Conservation (phyloP, 228 moss, liverwort and hornwort species). For the Sphagnum magellanicum region DNA sequence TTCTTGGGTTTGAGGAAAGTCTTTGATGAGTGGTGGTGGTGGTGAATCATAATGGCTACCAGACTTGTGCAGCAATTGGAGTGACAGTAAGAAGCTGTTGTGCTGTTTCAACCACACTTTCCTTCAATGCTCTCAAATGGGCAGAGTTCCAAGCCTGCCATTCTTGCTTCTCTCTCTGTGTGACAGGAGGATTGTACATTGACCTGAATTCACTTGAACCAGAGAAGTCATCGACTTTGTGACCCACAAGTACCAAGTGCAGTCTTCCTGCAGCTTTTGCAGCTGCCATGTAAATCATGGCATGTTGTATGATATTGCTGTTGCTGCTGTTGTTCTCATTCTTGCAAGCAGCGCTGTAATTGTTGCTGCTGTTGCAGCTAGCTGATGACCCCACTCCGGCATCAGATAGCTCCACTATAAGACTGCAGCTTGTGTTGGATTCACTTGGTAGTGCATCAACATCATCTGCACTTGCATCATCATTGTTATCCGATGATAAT, state of each 20-base stretch:
- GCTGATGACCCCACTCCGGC: too few relatives aligned
- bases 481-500: too few relatives aligned
- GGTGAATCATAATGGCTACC: conserved; percentile 12
- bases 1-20: too few relatives aligned
- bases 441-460: too few relatives aligned
- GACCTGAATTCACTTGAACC: conserved; percentile 49
- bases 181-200: conserved; percentile 42
- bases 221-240: conserved; percentile 38
- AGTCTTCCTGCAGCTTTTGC: conserved; percentile 23
- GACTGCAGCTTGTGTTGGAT: too few relatives aligned
- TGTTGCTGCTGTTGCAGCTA: too few relatives aligned
- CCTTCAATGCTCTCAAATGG: conserved; percentile 31
- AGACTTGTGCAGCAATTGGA: conserved; percentile 45
- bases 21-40: too few relatives aligned
- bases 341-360: too few relatives aligned
- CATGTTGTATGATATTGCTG: conserved; percentile 17
- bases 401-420: too few relatives aligned
- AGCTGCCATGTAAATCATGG: conserved; percentile 48
- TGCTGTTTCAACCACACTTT: conserved; percentile 39
- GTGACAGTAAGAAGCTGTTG: conserved; percentile 31
- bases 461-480: too few relatives aligned
- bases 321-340: too few relatives aligned
- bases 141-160: conserved; percentile 51
- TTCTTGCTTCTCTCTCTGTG: conserved; percentile 29
- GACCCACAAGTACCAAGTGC: conserved; percentile 55